These are phyloP conservation scores for Metschnikowia bowlesiae DNA, from an alignment of 805 yeast species.

Conservation along the genomic window DNA sequence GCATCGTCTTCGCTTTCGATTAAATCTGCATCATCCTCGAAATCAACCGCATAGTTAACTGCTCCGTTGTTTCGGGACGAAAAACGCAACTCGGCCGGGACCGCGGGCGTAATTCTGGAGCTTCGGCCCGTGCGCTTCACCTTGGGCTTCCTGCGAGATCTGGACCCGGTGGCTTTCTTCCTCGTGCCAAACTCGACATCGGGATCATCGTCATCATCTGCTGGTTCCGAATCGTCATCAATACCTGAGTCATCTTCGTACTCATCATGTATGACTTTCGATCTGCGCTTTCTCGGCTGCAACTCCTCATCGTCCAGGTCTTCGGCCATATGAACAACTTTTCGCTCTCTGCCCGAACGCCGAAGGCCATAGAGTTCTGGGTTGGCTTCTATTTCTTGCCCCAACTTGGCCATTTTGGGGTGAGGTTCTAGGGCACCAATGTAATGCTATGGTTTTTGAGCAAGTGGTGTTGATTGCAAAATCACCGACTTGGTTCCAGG, in stretches of 20 bases:
- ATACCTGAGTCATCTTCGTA: slow-evolving; percentile 14
- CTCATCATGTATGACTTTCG: slow-evolving; percentile 11
- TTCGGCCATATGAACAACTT: slow-evolving; percentile 30
- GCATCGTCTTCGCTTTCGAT: slow-evolving; percentile 41
- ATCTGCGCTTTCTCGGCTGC: slow-evolving; percentile 13
- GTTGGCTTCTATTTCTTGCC: slow-evolving; percentile 31
- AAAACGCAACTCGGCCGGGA: slow-evolving; percentile 57
- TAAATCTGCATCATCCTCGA: slow-evolving; percentile 52
- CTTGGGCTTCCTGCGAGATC: slow-evolving; percentile 12
- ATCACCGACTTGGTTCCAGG: not conserved
- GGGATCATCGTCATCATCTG: slow-evolving; percentile 18
- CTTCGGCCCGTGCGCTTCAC: slow-evolving; percentile 7
- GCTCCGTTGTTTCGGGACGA: slow-evolving; percentile 64
- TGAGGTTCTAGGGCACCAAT: not conserved
- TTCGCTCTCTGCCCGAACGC: slow-evolving; percentile 64
- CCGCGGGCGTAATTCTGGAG: slow-evolving; percentile 15
- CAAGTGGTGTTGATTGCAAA: not conserved
- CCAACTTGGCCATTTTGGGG: slow-evolving; percentile 11
- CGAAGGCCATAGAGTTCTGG: slow-evolving; percentile 84
- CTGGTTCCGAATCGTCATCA: slow-evolving; percentile 13
- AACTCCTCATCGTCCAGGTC: slow-evolving; percentile 33
- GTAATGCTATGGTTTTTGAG: not conserved
- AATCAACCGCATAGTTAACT: slow-evolving; percentile 76
- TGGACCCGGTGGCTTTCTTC: slow-evolving; percentile 13
- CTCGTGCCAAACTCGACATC: slow-evolving; percentile 19